A percentile compares a stretch with the other conserved stretches of the same genome.
These are phyloP conservation scores for Hymenoscyphus fructigenus DNA, from an alignment of 2,329 filamentous ascomycete genomes.

Conservation along the genomic window DNA sequence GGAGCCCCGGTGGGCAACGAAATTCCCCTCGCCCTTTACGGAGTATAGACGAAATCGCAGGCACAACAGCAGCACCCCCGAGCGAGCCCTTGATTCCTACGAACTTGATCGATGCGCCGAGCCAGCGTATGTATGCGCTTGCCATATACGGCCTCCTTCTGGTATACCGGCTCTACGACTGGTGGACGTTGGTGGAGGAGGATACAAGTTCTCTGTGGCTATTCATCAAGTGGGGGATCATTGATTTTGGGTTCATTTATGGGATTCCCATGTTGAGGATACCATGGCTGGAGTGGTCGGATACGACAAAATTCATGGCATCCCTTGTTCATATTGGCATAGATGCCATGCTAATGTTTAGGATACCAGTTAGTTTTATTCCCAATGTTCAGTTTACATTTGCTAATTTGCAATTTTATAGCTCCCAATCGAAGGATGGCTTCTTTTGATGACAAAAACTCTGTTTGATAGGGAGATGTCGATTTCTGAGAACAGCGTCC, in stretches of 20 bases:
- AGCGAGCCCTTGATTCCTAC: constrained; percentile 72
- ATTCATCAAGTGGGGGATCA: constrained; percentile 88
- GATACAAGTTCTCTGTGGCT: constrained; percentile 85
- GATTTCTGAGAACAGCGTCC: constrained; percentile 90
- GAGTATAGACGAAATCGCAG: constrained; percentile 24
- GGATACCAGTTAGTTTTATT: constrained; percentile 63
- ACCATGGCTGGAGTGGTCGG: constrained; percentile 93
- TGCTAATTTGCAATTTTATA: constrained; percentile 36
- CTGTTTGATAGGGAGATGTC: constrained; percentile 91
- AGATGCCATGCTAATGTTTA: constrained; percentile 91
- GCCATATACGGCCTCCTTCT: constrained; percentile 75
- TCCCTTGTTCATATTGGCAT: constrained; percentile 71
- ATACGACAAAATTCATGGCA: constrained; percentile 59
- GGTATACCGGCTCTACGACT: constrained; percentile 87
- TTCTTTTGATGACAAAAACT: constrained; percentile 72
- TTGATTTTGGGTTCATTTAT: constrained; percentile 86
- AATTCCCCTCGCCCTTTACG: constrained; percentile 29
- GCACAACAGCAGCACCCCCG: constrained; percentile 17
- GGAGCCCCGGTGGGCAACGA: constrained; percentile 8
- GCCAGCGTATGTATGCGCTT: constrained; percentile 83
- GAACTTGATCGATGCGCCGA: constrained; percentile 80
- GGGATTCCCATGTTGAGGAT: constrained; percentile 84
- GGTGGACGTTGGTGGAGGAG: constrained; percentile 72
- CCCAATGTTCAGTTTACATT: constrained; percentile 14
- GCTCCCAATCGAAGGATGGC: constrained; percentile 72